Conservation (phyloP, 2,329 filamentous ascomycete genomes). For the Tolypocladium capitatum region DNA sequence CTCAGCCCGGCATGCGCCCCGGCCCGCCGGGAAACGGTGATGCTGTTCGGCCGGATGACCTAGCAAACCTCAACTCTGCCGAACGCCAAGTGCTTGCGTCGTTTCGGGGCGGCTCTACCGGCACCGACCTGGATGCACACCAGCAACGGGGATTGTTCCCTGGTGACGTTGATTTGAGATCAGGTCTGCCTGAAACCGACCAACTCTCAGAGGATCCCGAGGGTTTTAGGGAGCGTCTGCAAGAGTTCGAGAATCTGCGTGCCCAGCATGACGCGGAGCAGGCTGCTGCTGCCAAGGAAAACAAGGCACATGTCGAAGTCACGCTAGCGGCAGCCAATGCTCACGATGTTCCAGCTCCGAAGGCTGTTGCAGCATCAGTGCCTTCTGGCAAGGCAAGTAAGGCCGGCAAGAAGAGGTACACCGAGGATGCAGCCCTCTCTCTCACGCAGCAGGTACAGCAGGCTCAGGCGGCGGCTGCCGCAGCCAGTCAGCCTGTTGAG, state of each 20-base stretch:
- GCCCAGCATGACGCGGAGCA: constrained; percentile 54
- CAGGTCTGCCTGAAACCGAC: constrained; percentile 35
- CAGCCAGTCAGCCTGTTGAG: constrained; percentile 32
- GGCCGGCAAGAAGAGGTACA: constrained; percentile 14
- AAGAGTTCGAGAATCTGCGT: constrained; percentile 70
- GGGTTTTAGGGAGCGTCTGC: constrained; percentile 57
- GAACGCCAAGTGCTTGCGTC: constrained; percentile 41
- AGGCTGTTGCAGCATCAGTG: constrained; percentile 2
- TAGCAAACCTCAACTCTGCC: constrained; percentile 47
- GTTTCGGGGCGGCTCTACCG: constrained; percentile 10
- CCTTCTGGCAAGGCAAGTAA: constrained; percentile 1
- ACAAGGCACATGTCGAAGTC: background rate
- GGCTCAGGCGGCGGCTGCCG: constrained; percentile 40
- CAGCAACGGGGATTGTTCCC: constrained; percentile 21
- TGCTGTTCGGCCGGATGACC: constrained; percentile 57
- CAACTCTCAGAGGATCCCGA: constrained; percentile 41
- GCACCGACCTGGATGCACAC: background rate
- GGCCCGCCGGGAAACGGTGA: constrained; percentile 26
- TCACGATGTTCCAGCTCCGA: constrained; percentile 1
- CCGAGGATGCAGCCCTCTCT: constrained; percentile 37
- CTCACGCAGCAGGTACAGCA: constrained; percentile 78
- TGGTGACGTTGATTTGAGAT: constrained; percentile 22
- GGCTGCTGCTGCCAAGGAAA: constrained; percentile 11
- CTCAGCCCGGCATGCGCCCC: constrained; percentile 11
- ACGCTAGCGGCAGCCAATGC: background rate